A percentile compares a stretch with the other conserved stretches of the same genome.
Evolutionary conservation across 768 basidiomycete species (phyloP).

Genomic region (Mycena metata): DNA sequence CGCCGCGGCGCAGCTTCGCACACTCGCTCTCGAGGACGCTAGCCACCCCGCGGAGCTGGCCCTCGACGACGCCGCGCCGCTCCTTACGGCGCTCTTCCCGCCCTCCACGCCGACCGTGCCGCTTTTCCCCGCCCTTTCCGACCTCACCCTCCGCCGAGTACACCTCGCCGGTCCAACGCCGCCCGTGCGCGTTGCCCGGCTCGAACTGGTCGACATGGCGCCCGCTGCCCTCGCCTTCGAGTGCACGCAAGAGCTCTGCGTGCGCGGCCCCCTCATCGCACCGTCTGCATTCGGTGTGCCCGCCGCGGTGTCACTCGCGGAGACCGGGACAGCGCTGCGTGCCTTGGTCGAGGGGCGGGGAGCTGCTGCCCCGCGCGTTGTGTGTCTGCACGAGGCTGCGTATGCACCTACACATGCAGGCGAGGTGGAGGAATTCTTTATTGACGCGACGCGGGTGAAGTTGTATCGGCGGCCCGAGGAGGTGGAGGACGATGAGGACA

Average conservation of each 20-base stretch:
- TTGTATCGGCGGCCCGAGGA: conserved; percentile 17
- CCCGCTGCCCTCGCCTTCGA: conserved; percentile 1
- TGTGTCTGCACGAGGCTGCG: conserved; percentile 10
- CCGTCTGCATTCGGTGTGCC: not conserved
- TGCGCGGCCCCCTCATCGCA: not conserved
- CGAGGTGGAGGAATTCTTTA: conserved; percentile 37
- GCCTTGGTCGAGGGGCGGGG: conserved; percentile 3
- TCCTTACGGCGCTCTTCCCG: conserved; percentile 47
- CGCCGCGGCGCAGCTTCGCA: conserved; percentile 51
- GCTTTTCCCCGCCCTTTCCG: conserved; percentile 8
- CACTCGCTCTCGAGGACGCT: conserved; percentile 60
- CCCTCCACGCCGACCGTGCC: not conserved
- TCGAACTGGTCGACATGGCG: conserved; percentile 24
- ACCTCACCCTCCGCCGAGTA: conserved; percentile 23
- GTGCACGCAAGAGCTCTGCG: conserved; percentile 7
- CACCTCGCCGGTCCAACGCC: conserved; percentile 1
- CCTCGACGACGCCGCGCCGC: conserved; percentile 55
- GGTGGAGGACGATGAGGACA: conserved; percentile 30
- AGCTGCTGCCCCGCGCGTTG: not conserved
- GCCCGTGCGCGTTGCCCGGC: conserved; percentile 10
- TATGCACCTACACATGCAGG: not conserved
- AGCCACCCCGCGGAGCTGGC: conserved; percentile 57
- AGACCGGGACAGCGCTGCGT: not conserved
- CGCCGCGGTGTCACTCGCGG: not conserved
- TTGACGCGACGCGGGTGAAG: conserved; percentile 33